Conservation (phyloP, 2,329 filamentous ascomycete species). For the Zopfia rhizophila region DNA sequence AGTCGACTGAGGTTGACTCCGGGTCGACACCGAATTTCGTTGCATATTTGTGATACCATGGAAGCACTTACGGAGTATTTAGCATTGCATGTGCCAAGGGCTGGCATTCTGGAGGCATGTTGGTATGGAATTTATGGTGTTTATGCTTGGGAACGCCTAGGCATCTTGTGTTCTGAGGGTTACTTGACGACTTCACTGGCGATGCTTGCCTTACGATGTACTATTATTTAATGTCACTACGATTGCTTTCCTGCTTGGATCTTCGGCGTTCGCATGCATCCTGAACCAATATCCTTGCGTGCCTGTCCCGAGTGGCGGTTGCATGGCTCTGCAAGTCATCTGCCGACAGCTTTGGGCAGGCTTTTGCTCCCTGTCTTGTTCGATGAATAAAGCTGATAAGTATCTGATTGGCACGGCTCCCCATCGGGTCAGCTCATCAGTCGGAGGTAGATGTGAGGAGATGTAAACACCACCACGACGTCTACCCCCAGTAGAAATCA, state of each 20-base stretch:
- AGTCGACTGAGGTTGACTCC: constrained; percentile 35
- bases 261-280: neutral
- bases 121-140: too few relatives aligned
- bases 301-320: constrained; percentile 10
- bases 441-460: too few relatives aligned
- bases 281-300: neutral
- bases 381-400: neutral
- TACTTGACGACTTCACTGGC: too few relatives aligned
- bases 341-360: too few relatives aligned
- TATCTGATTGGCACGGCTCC: constrained; percentile 13
- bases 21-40: constrained; percentile 20
- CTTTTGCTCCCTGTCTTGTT: neutral
- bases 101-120: neutral
- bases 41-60: constrained; percentile 28
- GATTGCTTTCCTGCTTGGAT: too few relatives aligned
- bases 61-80: constrained; percentile 10
- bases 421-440: constrained; percentile 12
- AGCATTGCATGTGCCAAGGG: constrained; percentile 18
- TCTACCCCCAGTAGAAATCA: too few relatives aligned
- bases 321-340: neutral
- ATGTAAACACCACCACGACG: too few relatives aligned
- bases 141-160: too few relatives aligned
- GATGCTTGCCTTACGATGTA: too few relatives aligned
- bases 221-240: too few relatives aligned
- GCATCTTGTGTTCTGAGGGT: too few relatives aligned